These are phyloP conservation scores for Penicillium sp. DNA, from an alignment of 2,329 filamentous ascomycete genomes.

Conservation along the genomic window DNA sequence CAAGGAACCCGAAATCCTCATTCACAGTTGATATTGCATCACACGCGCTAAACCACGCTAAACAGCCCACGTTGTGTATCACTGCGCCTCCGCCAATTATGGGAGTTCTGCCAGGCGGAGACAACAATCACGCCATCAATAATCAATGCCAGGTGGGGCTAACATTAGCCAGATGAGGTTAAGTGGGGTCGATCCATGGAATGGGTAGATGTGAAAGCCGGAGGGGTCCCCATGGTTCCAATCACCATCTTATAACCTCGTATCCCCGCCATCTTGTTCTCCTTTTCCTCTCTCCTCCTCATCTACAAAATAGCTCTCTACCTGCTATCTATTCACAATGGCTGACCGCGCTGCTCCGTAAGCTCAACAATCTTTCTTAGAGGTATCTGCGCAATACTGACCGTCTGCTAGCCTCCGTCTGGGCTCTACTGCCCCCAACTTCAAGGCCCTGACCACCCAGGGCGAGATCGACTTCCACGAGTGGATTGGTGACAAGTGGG, in stretches of 20 bases:
- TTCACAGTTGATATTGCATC: conserved; percentile 4
- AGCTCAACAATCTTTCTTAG: conserved; percentile 13
- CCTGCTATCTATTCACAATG: conserved; percentile 28
- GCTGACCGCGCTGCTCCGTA: conserved; percentile 39
- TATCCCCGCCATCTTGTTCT: neutral
- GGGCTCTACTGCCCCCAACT: conserved; percentile 59
- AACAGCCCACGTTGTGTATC: conserved; percentile 19
- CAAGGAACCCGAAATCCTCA: neutral
- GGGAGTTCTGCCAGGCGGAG: conserved; percentile 25
- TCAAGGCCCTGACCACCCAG: conserved; percentile 58
- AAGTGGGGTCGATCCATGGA: conserved; percentile 10
- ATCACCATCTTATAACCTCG: neutral
- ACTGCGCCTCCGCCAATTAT: conserved; percentile 21
- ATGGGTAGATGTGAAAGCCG: conserved; percentile 7
- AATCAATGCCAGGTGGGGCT: neutral
- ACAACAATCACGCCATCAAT: conserved; percentile 20
- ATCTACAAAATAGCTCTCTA: neutral
- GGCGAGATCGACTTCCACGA: conserved; percentile 63
- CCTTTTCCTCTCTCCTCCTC: conserved; percentile 1
- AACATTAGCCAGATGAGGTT: neutral
- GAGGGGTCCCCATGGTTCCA: conserved; percentile 4
- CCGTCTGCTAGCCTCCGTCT: conserved; percentile 47
- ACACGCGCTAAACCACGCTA: conserved; percentile 20
- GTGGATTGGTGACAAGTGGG: conserved; percentile 62
- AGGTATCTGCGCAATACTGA: conserved; percentile 5